These are phyloP conservation scores for Pichia gijzeniarum DNA, from an alignment of 805 yeast genomes.

Conservation along the genomic window DNA sequence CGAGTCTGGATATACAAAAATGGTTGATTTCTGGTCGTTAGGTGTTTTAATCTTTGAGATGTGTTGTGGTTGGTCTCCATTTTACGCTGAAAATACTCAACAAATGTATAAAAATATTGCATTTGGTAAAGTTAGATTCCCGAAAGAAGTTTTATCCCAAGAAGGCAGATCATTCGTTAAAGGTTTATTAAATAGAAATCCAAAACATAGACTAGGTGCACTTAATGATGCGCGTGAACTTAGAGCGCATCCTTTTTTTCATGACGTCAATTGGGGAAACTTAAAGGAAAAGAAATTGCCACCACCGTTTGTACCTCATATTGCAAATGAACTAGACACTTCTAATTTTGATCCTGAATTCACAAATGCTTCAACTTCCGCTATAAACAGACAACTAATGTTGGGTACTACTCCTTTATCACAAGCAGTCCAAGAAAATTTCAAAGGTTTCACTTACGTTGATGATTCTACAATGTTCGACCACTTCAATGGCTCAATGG, in stretches of 20 bases:
- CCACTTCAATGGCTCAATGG: slow-evolving; percentile 43
- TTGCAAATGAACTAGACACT: slow-evolving; percentile 85
- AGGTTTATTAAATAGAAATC: slow-evolving; percentile 91
- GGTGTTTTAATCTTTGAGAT: slow-evolving; percentile 96
- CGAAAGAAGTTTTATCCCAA: slow-evolving; percentile 86
- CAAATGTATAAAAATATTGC: slow-evolving; percentile 99
- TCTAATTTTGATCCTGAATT: slow-evolving; percentile 98
- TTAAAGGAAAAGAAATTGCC: slow-evolving; percentile 75
- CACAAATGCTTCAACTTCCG: slow-evolving; percentile 84
- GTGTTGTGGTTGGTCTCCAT: slow-evolving; percentile 99
- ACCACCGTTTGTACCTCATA: slow-evolving; percentile 95
- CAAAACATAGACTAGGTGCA: slow-evolving; percentile 91
- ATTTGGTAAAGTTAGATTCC: slow-evolving; percentile 95
- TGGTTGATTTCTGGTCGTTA: slow-evolving; percentile 98
- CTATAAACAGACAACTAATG: slow-evolving; percentile 60
- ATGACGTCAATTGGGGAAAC: slow-evolving; percentile 85
- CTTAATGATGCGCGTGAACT: slow-evolving; percentile 87
- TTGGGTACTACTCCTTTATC: slow-evolving; percentile 76
- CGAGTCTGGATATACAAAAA: slow-evolving; percentile 94
- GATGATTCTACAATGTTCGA: slow-evolving; percentile 92
- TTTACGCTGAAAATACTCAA: slow-evolving; percentile 95
- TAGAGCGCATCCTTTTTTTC: slow-evolving; percentile 85
- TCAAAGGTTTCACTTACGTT: slow-evolving; percentile 94
- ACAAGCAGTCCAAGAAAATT: slow-evolving; percentile 93
- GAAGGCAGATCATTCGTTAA: slow-evolving; percentile 96